Evolutionary conservation across 1,284 basidiomycete species (phyloP).

Genomic region (Lignosus rhinocerotis): DNA sequence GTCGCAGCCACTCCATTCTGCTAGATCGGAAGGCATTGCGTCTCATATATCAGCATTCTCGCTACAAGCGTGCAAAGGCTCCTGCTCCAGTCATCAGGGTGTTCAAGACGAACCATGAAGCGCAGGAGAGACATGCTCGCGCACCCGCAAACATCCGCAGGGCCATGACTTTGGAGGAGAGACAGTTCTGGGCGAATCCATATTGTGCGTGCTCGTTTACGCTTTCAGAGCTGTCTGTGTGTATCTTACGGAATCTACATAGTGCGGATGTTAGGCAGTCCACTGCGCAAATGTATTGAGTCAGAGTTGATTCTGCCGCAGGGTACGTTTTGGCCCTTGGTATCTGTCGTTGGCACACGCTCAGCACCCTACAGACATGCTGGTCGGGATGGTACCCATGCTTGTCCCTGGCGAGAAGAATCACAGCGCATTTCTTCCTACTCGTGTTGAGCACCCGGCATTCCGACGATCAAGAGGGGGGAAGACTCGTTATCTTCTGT

Average conservation of each 20-base stretch:
- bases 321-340: slow-evolving; percentile 40
- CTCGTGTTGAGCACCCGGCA: slow-evolving; percentile 66
- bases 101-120: slow-evolving; percentile 3
- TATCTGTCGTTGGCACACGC: slow-evolving; percentile 6
- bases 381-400: slow-evolving; percentile 60
- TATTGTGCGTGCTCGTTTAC: slow-evolving; percentile 57
- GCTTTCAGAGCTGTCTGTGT: no score
- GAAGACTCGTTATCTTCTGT: slow-evolving; percentile 52
- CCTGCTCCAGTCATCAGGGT: slow-evolving; percentile 13
- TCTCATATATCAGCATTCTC: slow-evolving; percentile 20
- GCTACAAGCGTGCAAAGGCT: slow-evolving; percentile 18
- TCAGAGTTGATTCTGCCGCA: slow-evolving; percentile 55
- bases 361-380: slow-evolving; percentile 49
- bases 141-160: slow-evolving; percentile 37
- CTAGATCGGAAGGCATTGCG: slow-evolving; percentile 22
- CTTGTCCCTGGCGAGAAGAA: slow-evolving; percentile 35
- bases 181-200: slow-evolving; percentile 68
- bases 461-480: slow-evolving; percentile 50
- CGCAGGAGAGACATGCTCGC: slow-evolving; percentile 2
- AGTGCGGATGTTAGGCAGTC: slow-evolving; percentile 74
- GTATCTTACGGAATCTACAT: neutral
- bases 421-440: slow-evolving; percentile 48
- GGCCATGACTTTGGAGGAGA: slow-evolving; percentile 62
- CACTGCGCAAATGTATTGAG: slow-evolving; percentile 54
- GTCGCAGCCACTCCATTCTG: slow-evolving; percentile 26